These are phyloP conservation scores for Alternaria consortialis DNA, from an alignment of 2,329 filamentous ascomycete genomes.

Conservation along the genomic window DNA sequence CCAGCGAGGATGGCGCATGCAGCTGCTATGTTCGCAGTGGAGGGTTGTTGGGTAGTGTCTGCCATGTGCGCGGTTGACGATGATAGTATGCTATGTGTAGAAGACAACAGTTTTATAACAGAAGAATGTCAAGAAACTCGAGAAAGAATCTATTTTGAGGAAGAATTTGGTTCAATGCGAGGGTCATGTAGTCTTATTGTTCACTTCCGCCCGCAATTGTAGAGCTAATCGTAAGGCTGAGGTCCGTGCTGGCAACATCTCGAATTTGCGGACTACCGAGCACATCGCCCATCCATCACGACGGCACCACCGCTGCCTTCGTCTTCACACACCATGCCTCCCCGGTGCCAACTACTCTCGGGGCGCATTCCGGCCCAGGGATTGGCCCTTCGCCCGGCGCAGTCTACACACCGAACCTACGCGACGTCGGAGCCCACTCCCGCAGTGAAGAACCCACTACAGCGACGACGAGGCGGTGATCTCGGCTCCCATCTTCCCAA, in stretches of 20 bases:
- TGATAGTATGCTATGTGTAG: not conserved
- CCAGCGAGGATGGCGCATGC: slow-evolving; percentile 78
- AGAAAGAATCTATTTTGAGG: not conserved
- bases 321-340: slow-evolving; percentile 34
- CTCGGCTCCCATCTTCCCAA: slow-evolving; percentile 49
- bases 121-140: not conserved
- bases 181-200: not conserved
- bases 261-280: slow-evolving; percentile 39
- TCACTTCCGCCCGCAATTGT: slow-evolving; percentile 6
- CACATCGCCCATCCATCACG: slow-evolving; percentile 22
- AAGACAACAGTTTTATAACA: not conserved
- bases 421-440: slow-evolving; percentile 29
- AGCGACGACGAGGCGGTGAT: slow-evolving; percentile 44
- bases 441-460: slow-evolving; percentile 37
- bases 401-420: slow-evolving; percentile 38
- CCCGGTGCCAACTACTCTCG: slow-evolving; percentile 43
- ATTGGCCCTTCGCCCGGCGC: slow-evolving; percentile 20
- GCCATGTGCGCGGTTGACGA: slow-evolving; percentile 26
- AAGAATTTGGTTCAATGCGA: not conserved
- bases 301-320: slow-evolving; percentile 23
- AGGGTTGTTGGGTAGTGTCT: slow-evolving; percentile 57
- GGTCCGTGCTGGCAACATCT: slow-evolving; percentile 11
- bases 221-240: slow-evolving; percentile 7
- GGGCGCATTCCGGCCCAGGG: slow-evolving; percentile 26
- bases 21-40: slow-evolving; percentile 69